phyloP scores from a whole-genome alignment of 371 early-diverging fungal genomes.

The Nematocida parisii region DNA sequence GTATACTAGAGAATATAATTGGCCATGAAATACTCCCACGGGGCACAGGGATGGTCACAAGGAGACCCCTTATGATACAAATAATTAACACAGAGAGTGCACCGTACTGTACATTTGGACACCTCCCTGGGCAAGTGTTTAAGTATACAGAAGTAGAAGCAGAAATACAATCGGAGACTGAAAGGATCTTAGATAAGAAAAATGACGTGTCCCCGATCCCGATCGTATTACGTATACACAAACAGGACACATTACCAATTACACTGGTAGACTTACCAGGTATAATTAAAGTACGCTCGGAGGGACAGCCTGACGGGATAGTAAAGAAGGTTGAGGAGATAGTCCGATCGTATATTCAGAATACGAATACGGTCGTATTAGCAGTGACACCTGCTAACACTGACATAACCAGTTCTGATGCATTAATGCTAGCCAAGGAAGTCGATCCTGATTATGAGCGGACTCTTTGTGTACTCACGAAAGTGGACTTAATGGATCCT shows the following conservation, averaged over 20 bases:
- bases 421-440: conserved; percentile 83
- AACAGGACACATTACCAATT: conserved; percentile 85
- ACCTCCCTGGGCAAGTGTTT: conserved; percentile 11
- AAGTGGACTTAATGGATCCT: conserved; percentile 90
- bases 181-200: conserved; percentile 82
- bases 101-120: conserved; percentile 32
- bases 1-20: conserved; percentile 94
- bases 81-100: conserved; percentile 66
- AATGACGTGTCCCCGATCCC: conserved; percentile 75
- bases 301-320: conserved; percentile 83
- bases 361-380: conserved; percentile 86
- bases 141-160: conserved; percentile 77
- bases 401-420: conserved; percentile 94
- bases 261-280: conserved; percentile 95
- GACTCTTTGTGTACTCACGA: conserved; percentile 95
- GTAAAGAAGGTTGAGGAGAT: conserved; percentile 85
- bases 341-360: conserved; percentile 82
- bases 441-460: conserved; percentile 85
- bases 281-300: conserved; percentile 80
- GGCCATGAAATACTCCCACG: conserved; percentile 92
- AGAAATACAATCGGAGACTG: conserved; percentile 82
- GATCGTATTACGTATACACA: conserved; percentile 84
- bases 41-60: conserved; percentile 93
- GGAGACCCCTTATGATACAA: conserved; percentile 92
- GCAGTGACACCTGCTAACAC: conserved; percentile 95